phyloP scores from a whole-genome alignment of 2,329 filamentous ascomycete genomes.

The Pseudogymnoascus sp. region DNA sequence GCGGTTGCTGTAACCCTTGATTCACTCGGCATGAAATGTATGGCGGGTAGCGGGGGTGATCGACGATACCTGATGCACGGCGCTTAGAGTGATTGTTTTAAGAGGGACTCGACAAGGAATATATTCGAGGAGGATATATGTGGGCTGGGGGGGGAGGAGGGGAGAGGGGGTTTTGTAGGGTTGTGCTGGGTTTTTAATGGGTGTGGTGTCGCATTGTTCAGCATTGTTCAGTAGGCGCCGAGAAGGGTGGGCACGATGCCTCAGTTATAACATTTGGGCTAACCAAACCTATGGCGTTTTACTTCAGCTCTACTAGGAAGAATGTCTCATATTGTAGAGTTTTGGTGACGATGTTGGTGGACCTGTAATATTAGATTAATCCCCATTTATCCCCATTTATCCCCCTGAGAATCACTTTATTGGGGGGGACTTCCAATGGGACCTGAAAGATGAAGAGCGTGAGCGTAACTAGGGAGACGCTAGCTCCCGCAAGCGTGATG shows the following conservation, averaged over 20 bases:
- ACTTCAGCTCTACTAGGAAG: slow-evolving; percentile 1
- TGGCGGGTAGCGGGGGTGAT: slow-evolving; percentile 1
- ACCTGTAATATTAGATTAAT: slow-evolving; percentile 4
- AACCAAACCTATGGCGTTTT: slow-evolving; percentile 1
- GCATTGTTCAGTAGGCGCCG: not conserved
- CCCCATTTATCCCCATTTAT: not conserved
- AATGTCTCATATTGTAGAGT: not conserved
- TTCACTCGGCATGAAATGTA: not conserved
- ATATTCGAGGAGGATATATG: slow-evolving; percentile 4
- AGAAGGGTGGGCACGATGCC: not conserved
- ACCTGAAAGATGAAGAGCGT: not conserved
- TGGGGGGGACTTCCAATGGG: slow-evolving; percentile 3
- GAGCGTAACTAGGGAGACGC: not conserved
- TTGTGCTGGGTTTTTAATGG: not conserved
- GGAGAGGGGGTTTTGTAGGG: not conserved
- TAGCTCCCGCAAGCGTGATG: not conserved
- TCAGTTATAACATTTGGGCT: slow-evolving; percentile 5
- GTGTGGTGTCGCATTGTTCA: not conserved
- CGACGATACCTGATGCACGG: slow-evolving; percentile 1
- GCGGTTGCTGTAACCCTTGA: not conserved
- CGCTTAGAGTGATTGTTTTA: slow-evolving; percentile 5
- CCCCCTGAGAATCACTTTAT: not conserved
- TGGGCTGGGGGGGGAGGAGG: not conserved
- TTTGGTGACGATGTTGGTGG: not conserved
- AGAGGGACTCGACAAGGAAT: slow-evolving; percentile 4